These are phyloP conservation scores for Cicer chorassanicum DNA, from an alignment of 306 rosid genomes.

Conservation along the genomic window DNA sequence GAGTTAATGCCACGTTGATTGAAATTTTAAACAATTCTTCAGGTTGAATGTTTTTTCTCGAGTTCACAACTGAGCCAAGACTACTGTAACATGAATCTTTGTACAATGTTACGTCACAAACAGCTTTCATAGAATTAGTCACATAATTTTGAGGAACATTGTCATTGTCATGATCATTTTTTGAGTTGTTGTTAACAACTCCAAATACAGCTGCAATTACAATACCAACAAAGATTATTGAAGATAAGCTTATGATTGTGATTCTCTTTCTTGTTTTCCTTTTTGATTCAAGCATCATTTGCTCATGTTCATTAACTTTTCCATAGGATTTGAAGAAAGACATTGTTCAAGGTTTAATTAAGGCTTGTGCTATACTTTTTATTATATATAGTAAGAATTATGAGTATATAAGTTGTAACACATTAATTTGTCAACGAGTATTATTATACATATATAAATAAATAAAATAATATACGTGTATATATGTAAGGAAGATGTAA, in stretches of 20 bases:
- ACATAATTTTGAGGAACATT: slow-evolving; percentile 9
- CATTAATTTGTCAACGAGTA: slow-evolving; percentile 1
- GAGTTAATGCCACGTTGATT: slow-evolving; percentile 53
- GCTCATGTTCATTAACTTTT: slow-evolving; percentile 64
- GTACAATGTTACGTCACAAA: slow-evolving; percentile 73
- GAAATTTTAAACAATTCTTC: slow-evolving; percentile 58
- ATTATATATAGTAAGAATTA: not conserved
- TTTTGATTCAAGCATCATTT: slow-evolving; percentile 52
- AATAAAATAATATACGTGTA: not conserved
- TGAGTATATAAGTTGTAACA: not conserved
- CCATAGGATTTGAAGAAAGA: slow-evolving; percentile 54
- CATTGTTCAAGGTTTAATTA: slow-evolving; percentile 54
- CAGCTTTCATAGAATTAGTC: slow-evolving; percentile 59
- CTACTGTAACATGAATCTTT: slow-evolving; percentile 59
- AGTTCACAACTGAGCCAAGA: slow-evolving; percentile 47
- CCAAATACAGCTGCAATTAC: slow-evolving; percentile 57
- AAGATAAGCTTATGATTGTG: slow-evolving; percentile 56
- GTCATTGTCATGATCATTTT: not conserved
- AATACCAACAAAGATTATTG: slow-evolving; percentile 56
- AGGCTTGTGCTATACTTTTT: not conserved
- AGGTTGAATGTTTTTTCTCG: slow-evolving; percentile 51
- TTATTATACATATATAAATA: not conserved
- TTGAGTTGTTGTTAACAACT: slow-evolving; percentile 37
- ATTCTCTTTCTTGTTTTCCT: slow-evolving; percentile 60
- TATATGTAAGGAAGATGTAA: not conserved